Base-by-base conservation (phyloP, 2,329 filamentous ascomycete genomes). In the Aspergillus carbonarius region DNA sequence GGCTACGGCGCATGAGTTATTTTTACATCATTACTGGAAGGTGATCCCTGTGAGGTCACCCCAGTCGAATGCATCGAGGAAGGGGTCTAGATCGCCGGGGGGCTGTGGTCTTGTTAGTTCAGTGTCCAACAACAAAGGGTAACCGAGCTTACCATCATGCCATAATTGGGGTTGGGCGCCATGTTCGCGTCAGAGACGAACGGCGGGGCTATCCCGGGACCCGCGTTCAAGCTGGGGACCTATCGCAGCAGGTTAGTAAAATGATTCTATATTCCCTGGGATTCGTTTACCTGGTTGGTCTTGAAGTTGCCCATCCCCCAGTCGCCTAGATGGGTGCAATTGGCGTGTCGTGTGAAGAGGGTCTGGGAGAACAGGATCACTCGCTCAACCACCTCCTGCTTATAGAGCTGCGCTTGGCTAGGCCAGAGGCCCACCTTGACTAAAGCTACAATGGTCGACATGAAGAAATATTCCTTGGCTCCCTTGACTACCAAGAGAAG, bases 381-480 rank as follows among this genome's bases (percentile, higher is more conserved):
- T 1, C 73, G 71, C 35, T 77, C 70, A 10, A 75, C 68, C 0
- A 72, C 72, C 32, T 74, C 68, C 50, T 74, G 71, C 49, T 74
- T 76, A 49, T 70, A 72, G 18, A 71, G 59, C 4, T 62, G 63
- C 15, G 69, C 70, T 52, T 76, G 73, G 0, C 59, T 56, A 0
- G 73, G 72, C 71, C 71, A 74, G 9, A 75, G 54, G 49, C 67
- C 72, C 20, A 69, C 58, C 54, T 75, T 75, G 32, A 72, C 73
- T 4, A 76, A 51, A 6, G 72, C 69, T 7, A 72, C 58, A 27
- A 76, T 70, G 1, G 73, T 75, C 1, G 72, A 75, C 55, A 75
- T 66, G 59, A 76, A 75, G 56, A 74, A 76, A 59, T 75, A 76
- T 39, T 76, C 72, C 44, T 75, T 76, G 2, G 73, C 73, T 2